These are phyloP conservation scores for Bremia lactucae DNA, from an alignment of 352 stramenopile genomes.

Conservation along the genomic window DNA sequence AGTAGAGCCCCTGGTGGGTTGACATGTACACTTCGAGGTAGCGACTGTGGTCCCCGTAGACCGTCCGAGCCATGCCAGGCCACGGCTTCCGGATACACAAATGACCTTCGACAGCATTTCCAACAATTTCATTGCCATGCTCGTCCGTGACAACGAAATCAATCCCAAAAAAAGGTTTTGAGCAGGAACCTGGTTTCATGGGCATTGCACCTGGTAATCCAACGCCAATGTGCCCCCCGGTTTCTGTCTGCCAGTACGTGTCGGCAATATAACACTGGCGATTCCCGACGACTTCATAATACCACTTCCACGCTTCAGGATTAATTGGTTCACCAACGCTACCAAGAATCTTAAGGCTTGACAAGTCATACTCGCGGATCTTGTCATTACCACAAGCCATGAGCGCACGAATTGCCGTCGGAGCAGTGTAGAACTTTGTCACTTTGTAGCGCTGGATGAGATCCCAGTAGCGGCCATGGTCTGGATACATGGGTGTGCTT, in stretches of 20 bases:
- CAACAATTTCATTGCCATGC: constrained; percentile 81
- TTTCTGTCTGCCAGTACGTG: constrained; percentile 98
- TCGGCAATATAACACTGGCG: constrained; percentile 90
- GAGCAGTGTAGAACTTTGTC: constrained; percentile 90
- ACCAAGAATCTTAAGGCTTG: constrained; percentile 89
- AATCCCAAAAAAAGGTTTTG: constrained; percentile 94
- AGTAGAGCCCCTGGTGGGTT: constrained; percentile 96
- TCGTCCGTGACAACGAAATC: constrained; percentile 82
- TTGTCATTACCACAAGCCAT: constrained; percentile 92
- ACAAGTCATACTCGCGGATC: constrained; percentile 63
- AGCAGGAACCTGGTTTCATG: constrained; percentile 89
- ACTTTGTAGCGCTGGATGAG: constrained; percentile 95
- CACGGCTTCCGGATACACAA: constrained; percentile 92
- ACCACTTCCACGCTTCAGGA: constrained; percentile 95
- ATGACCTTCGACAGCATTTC: constrained; percentile 86
- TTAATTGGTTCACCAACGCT: constrained; percentile 99
- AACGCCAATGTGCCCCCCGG: constrained; percentile 91
- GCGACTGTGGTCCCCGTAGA: constrained; percentile 89
- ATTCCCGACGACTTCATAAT: constrained; percentile 90
- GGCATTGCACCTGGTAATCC: constrained; percentile 87
- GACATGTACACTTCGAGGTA: constrained; percentile 95
- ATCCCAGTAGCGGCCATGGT: constrained; percentile 94
- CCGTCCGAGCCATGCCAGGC: constrained; percentile 93
- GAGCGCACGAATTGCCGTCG: constrained; percentile 95
- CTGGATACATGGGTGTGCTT: constrained; percentile 93